These are phyloP conservation scores for Aureococcus anophagefferens DNA, from an alignment of 108 stramenopile genomes.

Conservation along the genomic window DNA sequence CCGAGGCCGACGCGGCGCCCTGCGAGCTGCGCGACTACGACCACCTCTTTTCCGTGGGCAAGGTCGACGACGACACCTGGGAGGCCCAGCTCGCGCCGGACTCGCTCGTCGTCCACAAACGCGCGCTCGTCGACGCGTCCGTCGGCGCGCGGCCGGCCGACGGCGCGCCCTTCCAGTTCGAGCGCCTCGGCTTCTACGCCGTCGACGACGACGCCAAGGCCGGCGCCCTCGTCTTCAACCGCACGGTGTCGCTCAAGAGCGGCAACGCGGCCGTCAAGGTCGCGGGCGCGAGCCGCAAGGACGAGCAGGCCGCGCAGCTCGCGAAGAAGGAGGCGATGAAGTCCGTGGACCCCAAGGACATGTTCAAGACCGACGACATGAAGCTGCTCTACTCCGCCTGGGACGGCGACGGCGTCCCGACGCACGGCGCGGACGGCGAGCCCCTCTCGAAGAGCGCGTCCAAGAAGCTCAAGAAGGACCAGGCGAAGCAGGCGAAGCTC, in stretches of 20 bases:
- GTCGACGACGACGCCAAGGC: conserved; percentile 75
- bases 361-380: conserved; percentile 61
- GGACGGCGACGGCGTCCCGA: conserved; percentile 76
- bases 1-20: background rate
- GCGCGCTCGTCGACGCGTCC: conserved; percentile 67
- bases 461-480: conserved; percentile 87
- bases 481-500: conserved; percentile 75
- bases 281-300: conserved; percentile 35
- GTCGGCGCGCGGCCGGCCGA: conserved; percentile 11
- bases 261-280: conserved; percentile 25
- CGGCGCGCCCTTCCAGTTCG: conserved; percentile 65
- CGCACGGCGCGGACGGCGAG: conserved; percentile 67
- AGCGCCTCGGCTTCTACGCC: conserved; percentile 91
- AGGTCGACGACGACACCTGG: conserved; percentile 50
- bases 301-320: conserved; percentile 48
- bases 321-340: conserved; percentile 52
- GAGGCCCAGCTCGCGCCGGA: conserved; percentile 80
- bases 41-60: conserved; percentile 74
- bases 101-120: conserved; percentile 59
- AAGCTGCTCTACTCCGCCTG: conserved; percentile 65
- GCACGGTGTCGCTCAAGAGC: conserved; percentile 81
- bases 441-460: conserved; percentile 74
- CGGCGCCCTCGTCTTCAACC: conserved; percentile 80
- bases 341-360: conserved; percentile 54
- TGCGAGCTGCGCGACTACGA: conserved; percentile 72